A percentile compares a stretch with the other conserved stretches of the same genome.
These are phyloP conservation scores for Hemisphaericaspora subhashii DNA, from an alignment of 1,139 yeast genomes.

Conservation along the genomic window DNA sequence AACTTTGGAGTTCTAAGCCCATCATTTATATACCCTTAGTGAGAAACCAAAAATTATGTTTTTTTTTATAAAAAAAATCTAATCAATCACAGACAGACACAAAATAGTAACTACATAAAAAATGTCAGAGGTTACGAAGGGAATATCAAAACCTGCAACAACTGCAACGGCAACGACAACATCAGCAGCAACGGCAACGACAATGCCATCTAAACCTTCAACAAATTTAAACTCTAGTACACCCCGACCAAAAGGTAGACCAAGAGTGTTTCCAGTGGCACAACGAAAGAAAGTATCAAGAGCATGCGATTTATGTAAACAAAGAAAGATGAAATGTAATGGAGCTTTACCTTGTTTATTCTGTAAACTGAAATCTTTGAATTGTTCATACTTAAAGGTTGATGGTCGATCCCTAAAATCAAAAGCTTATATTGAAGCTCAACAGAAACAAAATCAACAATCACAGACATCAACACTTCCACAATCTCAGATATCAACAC, in stretches of 20 bases:
- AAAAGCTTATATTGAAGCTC: constrained; percentile 11
- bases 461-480: constrained; percentile 1
- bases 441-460: constrained; percentile 12
- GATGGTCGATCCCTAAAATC: constrained; percentile 28
- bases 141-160: neutral
- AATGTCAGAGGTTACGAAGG: neutral
- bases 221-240: neutral
- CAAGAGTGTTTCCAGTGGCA: constrained; percentile 12
- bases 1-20: too few relatives aligned
- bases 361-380: constrained; percentile 23
- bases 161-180: neutral
- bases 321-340: constrained; percentile 35
- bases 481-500: too few relatives aligned
- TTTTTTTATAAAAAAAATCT: too few relatives aligned
- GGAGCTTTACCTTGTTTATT: constrained; percentile 28
- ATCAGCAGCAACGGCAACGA: neutral
- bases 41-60: too few relatives aligned
- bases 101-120: neutral
- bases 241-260: constrained; percentile 15
- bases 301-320: constrained; percentile 43
- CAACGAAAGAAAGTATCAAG: constrained; percentile 32
- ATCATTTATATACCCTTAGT: too few relatives aligned
- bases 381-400: constrained; percentile 25
- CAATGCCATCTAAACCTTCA: neutral
- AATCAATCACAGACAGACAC: neutral